Evolutionary conservation across 441 rosid genomes (phyloP).

Genomic region (Isatis lusitanica): DNA sequence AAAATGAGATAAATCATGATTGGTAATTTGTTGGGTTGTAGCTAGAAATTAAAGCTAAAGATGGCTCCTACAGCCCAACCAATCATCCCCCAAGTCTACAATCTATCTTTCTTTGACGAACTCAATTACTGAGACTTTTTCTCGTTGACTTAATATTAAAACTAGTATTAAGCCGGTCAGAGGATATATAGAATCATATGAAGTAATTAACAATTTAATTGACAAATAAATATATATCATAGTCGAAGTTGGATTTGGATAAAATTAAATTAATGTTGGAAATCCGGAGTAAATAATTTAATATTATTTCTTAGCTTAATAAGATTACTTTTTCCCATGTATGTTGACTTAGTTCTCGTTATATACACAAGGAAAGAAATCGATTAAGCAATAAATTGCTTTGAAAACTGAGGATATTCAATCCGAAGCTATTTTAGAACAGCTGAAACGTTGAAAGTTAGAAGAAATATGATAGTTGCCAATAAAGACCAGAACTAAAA

Average conservation of each 20-base stretch:
- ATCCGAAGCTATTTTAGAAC: background rate
- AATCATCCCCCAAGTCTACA: too few species aligned
- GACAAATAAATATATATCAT: background rate
- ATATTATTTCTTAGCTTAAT: background rate
- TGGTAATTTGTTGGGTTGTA: too few species aligned
- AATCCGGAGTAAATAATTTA: background rate
- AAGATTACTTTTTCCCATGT: background rate
- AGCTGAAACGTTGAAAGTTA: background rate
- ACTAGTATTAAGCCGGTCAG: background rate
- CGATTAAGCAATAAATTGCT: background rate
- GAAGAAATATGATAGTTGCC: constrained; percentile 16
- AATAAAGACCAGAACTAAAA: background rate
- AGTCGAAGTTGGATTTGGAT: background rate
- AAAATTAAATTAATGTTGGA: background rate
- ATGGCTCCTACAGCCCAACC: too few species aligned
- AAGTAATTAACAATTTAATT: background rate
- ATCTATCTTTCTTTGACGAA: constrained; percentile 1
- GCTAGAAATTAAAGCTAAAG: too few species aligned
- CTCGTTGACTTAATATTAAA: background rate
- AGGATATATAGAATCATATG: constrained; percentile 7
- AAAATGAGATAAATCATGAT: too few species aligned
- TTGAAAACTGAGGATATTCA: background rate
- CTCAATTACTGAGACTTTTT: background rate
- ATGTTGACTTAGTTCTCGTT: constrained; percentile 6
- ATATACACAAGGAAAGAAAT: background rate